Evolutionary conservation across 371 early-diverging fungal genomes (phyloP).

Genomic region (Syncephalastrum monosporum): DNA sequence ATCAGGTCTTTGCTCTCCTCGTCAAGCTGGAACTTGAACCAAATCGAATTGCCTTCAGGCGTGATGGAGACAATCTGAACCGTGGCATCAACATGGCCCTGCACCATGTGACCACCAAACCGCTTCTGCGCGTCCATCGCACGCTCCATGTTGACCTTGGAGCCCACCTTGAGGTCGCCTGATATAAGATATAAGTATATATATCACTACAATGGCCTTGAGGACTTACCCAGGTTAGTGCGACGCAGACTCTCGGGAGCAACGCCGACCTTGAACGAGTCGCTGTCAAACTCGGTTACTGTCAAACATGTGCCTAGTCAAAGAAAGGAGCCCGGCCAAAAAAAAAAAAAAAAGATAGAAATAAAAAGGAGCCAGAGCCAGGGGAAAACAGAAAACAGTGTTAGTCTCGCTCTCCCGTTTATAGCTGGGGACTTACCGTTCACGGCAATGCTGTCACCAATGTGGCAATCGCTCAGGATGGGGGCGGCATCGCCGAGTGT

Average conservation of each 20-base stretch:
- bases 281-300: slow-evolving; percentile 85
- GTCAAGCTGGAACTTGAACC: slow-evolving; percentile 72
- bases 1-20: slow-evolving; percentile 61
- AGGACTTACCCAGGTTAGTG: slow-evolving; percentile 77
- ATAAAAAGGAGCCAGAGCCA: not conserved
- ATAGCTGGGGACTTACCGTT: slow-evolving; percentile 65
- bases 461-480: slow-evolving; percentile 82
- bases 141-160: slow-evolving; percentile 89
- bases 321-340: no score
- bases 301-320: slow-evolving; percentile 89
- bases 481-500: slow-evolving; percentile 68
- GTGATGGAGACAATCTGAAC: slow-evolving; percentile 70
- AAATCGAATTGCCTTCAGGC: slow-evolving; percentile 88
- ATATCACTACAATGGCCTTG: not conserved
- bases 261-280: slow-evolving; percentile 86
- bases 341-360: not conserved
- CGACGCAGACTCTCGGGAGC: slow-evolving; percentile 91
- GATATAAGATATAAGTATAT: not conserved
- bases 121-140: slow-evolving; percentile 86
- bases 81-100: slow-evolving; percentile 94
- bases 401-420: no score
- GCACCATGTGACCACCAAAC: slow-evolving; percentile 97
- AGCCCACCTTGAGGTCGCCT: slow-evolving; percentile 79
- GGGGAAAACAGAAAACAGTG: not conserved
- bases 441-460: slow-evolving; percentile 94